Conservation (phyloP, 2,329 filamentous ascomycete species). For the Lasiodiplodia citricola region DNA sequence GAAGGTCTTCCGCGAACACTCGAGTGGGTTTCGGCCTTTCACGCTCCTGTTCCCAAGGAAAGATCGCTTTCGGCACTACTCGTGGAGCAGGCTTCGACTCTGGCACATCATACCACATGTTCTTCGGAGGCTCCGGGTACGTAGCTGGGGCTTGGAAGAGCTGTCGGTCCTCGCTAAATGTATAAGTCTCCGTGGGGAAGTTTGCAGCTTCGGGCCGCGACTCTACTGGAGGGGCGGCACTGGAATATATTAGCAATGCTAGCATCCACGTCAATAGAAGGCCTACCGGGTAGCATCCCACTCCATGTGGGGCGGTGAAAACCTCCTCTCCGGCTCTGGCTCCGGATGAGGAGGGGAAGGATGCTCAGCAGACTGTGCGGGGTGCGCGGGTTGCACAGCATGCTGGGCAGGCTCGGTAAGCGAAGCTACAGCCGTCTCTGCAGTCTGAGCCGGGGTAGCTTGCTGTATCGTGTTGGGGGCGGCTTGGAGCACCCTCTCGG, state of each 20-base stretch:
- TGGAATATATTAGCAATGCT: slow-evolving; percentile 31
- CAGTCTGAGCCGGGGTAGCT: slow-evolving; percentile 33
- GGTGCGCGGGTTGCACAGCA: slow-evolving; percentile 50
- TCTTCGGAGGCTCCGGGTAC: slow-evolving; percentile 82
- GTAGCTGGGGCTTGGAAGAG: slow-evolving; percentile 77
- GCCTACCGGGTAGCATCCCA: slow-evolving; percentile 68
- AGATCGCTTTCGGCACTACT: slow-evolving; percentile 71
- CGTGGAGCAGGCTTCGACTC: slow-evolving; percentile 61
- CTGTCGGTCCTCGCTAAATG: slow-evolving; percentile 77
- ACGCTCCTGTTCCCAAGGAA: slow-evolving; percentile 84
- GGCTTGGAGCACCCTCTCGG: slow-evolving; percentile 5
- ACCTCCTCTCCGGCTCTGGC: slow-evolving; percentile 57
- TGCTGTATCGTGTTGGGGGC: slow-evolving; percentile 28
- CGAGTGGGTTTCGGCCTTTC: slow-evolving; percentile 68
- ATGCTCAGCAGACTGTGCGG: slow-evolving; percentile 35
- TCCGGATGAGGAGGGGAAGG: slow-evolving; percentile 50
- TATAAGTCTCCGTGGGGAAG: slow-evolving; percentile 78
- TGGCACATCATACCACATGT: slow-evolving; percentile 89
- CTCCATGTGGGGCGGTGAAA: slow-evolving; percentile 63
- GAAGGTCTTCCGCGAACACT: slow-evolving; percentile 66
- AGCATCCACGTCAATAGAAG: not conserved
- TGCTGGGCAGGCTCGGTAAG: slow-evolving; percentile 51
- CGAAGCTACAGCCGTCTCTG: slow-evolving; percentile 48
- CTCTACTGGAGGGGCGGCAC: slow-evolving; percentile 59
- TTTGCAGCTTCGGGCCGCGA: slow-evolving; percentile 85